phyloP scores from a whole-genome alignment of 2,329 filamentous ascomycete species.

The Colletotrichum sidae region DNA sequence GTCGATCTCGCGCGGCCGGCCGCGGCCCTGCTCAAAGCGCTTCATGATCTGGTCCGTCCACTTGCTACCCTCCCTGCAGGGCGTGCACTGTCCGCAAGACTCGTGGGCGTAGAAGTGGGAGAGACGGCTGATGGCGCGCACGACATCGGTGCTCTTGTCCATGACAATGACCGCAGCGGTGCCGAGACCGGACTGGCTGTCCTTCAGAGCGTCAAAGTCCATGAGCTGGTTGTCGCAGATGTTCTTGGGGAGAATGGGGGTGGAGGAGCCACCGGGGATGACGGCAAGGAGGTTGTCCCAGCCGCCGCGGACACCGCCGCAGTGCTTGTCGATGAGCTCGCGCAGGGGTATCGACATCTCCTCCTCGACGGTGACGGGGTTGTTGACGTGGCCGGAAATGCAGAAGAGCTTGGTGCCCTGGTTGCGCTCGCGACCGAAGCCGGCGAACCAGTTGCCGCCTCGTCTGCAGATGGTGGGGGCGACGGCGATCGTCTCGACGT shows the following conservation, averaged over 20 bases:
- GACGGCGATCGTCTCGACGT: constrained; percentile 96
- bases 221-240: constrained; percentile 96
- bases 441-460: constrained; percentile 91
- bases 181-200: constrained; percentile 95
- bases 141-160: constrained; percentile 97
- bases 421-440: constrained; percentile 96
- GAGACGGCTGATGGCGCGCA: constrained; percentile 91
- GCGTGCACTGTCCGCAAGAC: constrained; percentile 97
- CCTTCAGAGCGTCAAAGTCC: constrained; percentile 99
- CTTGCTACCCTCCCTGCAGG: constrained; percentile 98
- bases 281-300: constrained; percentile 98
- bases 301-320: constrained; percentile 93
- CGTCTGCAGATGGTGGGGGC: constrained; percentile 95
- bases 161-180: constrained; percentile 99
- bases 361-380: constrained; percentile 97
- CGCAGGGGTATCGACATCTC: constrained; percentile 98
- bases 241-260: constrained; percentile 89
- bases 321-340: constrained; percentile 98
- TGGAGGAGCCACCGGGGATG: constrained; percentile 96
- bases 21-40: constrained; percentile 92
- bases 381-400: constrained; percentile 99
- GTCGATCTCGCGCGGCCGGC: constrained; percentile 92
- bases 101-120: constrained; percentile 99
- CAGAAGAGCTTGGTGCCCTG: constrained; percentile 98
- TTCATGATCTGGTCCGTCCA: constrained; percentile 99